These are phyloP conservation scores for Cyanodermella asteris DNA, from an alignment of 2,329 filamentous ascomycete species.

Conservation along the genomic window DNA sequence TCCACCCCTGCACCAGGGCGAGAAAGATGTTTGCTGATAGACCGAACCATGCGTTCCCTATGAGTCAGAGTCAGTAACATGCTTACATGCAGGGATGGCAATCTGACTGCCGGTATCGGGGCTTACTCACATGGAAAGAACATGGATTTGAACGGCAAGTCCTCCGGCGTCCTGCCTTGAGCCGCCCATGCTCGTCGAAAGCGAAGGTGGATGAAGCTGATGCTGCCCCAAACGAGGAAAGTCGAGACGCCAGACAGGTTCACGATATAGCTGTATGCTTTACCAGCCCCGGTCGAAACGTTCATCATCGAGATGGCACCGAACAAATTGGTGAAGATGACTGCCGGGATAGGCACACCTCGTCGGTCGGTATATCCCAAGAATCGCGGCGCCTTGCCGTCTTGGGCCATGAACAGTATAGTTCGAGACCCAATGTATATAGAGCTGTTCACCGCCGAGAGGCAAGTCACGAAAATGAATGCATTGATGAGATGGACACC, in stretches of 20 bases:
- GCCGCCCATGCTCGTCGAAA: conserved; percentile 39
- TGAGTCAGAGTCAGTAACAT: too few species aligned
- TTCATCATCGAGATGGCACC: conserved; percentile 21
- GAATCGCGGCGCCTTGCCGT: conserved; percentile 22
- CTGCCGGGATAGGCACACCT: conserved; percentile 22
- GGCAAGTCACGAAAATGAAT: conserved; percentile 38
- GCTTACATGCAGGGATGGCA: too few species aligned
- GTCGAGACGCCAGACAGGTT: conserved; percentile 40
- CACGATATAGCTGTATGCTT: conserved; percentile 42
- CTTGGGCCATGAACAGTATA: conserved; percentile 29
- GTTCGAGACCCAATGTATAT: conserved; percentile 36
- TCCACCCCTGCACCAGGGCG: too few species aligned
- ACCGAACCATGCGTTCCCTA: too few species aligned
- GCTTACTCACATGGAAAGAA: too few species aligned
- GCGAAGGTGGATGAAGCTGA: conserved; percentile 45
- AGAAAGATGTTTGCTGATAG: too few species aligned
- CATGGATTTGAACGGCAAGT: too few species aligned
- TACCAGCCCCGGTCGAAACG: conserved; percentile 20
- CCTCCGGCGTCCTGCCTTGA: conserved; percentile 36
- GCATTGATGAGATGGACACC: conserved; percentile 46
- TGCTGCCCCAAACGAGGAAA: conserved; percentile 44
- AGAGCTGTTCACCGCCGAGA: conserved; percentile 36
- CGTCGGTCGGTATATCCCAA: conserved; percentile 23
- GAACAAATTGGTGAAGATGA: conserved; percentile 18
- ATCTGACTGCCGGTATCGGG: too few species aligned